phyloP scores from a whole-genome alignment of 805 yeast genomes.

The Yueomyces sinensis region DNA sequence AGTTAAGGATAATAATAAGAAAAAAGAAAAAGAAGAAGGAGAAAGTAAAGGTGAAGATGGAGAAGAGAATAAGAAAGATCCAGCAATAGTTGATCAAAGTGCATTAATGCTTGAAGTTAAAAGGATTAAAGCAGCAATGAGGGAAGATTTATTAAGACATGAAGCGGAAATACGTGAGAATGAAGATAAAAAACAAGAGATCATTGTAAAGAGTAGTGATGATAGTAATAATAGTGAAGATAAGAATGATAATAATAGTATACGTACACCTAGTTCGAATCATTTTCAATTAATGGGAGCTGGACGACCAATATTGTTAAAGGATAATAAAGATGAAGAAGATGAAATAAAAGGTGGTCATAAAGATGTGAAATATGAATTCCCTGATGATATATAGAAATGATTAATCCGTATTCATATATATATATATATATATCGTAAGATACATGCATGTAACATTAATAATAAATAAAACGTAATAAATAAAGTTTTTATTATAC shows the following conservation, averaged over 20 bases:
- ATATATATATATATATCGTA: too few species aligned
- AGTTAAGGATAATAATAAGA: background rate
- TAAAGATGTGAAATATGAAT: conserved; percentile 12
- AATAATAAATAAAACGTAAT: too few species aligned
- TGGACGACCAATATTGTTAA: conserved; percentile 18
- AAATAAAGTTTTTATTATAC: too few species aligned
- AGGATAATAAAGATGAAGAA: too few species aligned
- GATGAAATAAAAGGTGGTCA: conserved; percentile 13
- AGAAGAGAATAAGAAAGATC: conserved; percentile 11
- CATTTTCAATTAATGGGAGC: conserved; percentile 20
- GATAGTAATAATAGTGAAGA: background rate
- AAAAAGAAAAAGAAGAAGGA: conserved; percentile 5
- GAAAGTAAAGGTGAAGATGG: conserved; percentile 1
- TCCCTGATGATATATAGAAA: conserved; percentile 19
- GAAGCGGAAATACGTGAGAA: background rate
- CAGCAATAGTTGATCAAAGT: conserved; percentile 17
- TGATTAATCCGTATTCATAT: too few species aligned
- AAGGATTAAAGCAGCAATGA: conserved; percentile 14
- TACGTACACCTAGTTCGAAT: conserved; percentile 5
- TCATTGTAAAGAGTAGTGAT: background rate
- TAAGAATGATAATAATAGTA: background rate
- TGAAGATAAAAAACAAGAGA: background rate
- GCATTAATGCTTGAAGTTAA: conserved; percentile 18
- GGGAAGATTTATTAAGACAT: conserved; percentile 7
- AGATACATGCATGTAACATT: too few species aligned